Percentiles rank a stretch among this genome's conserved stretches.
Evolutionary conservation across 768 basidiomycete species (phyloP).

Genomic region (Dendrothele bispora): DNA sequence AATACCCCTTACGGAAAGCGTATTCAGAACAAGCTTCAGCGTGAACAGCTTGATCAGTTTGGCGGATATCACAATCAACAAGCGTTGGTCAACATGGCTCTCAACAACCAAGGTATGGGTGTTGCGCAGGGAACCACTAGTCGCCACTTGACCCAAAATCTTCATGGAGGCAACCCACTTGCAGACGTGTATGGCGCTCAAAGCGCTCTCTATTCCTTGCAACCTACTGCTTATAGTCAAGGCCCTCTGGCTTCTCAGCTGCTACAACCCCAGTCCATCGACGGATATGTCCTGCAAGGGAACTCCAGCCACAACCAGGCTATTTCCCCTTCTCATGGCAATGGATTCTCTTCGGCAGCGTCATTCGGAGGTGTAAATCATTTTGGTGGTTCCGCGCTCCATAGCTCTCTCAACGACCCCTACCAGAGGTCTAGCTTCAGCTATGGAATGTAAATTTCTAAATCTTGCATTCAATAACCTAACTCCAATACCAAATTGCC

Average conservation of each 20-base stretch:
- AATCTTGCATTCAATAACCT: background rate
- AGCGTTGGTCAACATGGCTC: slow-evolving; percentile 55
- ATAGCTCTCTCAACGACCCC: slow-evolving; percentile 62
- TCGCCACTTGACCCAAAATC: slow-evolving; percentile 57
- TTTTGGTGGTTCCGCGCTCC: slow-evolving; percentile 57
- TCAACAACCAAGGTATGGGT: slow-evolving; percentile 57
- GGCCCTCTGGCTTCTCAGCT: slow-evolving; percentile 53
- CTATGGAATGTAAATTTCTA: slow-evolving; percentile 68
- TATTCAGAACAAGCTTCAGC: slow-evolving; percentile 97
- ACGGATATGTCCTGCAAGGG: slow-evolving; percentile 79
- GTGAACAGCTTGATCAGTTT: slow-evolving; percentile 80
- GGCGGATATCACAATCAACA: slow-evolving; percentile 62
- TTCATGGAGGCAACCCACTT: slow-evolving; percentile 54
- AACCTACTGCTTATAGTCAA: slow-evolving; percentile 60
- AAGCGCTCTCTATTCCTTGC: slow-evolving; percentile 61
- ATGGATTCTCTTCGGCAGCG: slow-evolving; percentile 58
- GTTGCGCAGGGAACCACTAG: slow-evolving; percentile 37
- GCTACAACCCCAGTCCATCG: slow-evolving; percentile 73
- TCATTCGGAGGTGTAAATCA: slow-evolving; percentile 47
- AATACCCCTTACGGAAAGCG: slow-evolving; percentile 99
- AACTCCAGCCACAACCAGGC: slow-evolving; percentile 65
- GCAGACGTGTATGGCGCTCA: slow-evolving; percentile 67
- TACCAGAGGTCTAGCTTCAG: slow-evolving; percentile 75
- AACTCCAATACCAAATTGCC: background rate
- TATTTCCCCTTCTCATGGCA: slow-evolving; percentile 55